Percentiles rank a stretch among this genome's conserved stretches.
These are phyloP conservation scores for Russula emetica DNA, from an alignment of 768 basidiomycete genomes.

Conservation along the genomic window DNA sequence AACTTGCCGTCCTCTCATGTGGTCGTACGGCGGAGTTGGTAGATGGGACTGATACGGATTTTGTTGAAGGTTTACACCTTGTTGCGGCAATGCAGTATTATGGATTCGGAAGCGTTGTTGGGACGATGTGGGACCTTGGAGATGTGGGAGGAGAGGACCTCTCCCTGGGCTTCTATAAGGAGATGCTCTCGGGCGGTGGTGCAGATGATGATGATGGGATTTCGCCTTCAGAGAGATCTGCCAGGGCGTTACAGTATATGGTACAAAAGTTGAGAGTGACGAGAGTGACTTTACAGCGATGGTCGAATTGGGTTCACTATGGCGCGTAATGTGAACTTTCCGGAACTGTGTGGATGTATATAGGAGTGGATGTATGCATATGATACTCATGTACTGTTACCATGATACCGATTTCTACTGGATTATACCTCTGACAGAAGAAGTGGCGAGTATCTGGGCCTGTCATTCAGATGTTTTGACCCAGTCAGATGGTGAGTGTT, in stretches of 20 bases:
- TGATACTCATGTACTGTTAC: not conserved
- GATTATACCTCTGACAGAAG: not conserved
- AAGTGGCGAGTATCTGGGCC: not conserved
- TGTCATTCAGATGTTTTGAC: too few species aligned
- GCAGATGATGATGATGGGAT: not conserved
- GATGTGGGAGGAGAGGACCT: conserved; percentile 19
- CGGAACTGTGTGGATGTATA: not conserved
- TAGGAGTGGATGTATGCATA: not conserved
- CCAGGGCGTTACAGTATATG: not conserved
- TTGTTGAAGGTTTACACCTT: conserved; percentile 17
- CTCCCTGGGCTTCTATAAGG: conserved; percentile 7
- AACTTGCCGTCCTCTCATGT: conserved; percentile 16
- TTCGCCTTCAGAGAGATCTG: not conserved
- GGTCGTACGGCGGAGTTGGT: conserved; percentile 3
- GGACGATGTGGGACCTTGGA: conserved; percentile 23
- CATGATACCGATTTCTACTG: not conserved
- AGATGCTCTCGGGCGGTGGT: not conserved
- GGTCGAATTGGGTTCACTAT: conserved; percentile 21
- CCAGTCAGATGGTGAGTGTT: too few species aligned
- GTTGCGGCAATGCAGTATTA: conserved; percentile 22
- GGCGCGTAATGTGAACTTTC: not conserved
- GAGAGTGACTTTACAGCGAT: conserved; percentile 7
- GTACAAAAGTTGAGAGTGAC: conserved; percentile 10
- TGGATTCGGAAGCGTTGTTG: conserved; percentile 26
- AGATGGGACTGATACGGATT: not conserved